Conservation (phyloP, 148 eudicot species). For the Persicaria maculosa region DNA sequence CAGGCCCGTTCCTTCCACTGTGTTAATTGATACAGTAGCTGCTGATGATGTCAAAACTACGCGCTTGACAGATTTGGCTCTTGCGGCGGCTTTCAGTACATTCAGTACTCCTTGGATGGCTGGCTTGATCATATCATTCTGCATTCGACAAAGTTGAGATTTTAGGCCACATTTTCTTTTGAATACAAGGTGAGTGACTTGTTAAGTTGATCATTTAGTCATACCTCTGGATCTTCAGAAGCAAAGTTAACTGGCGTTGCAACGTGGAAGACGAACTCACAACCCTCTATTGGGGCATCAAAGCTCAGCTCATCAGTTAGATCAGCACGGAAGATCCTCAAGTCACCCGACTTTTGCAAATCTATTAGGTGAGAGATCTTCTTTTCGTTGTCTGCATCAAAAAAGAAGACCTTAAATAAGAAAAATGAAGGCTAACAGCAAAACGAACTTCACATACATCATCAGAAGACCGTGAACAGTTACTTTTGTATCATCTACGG, state of each 20-base stretch:
- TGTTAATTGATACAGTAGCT: constrained; percentile 51
- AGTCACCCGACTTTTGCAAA: constrained; percentile 32
- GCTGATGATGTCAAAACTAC: constrained; percentile 69
- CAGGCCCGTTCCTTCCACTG: constrained; percentile 34
- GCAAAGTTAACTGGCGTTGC: constrained; percentile 71
- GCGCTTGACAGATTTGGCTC: constrained; percentile 46
- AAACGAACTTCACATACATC: not conserved
- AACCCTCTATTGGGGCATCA: constrained; percentile 47
- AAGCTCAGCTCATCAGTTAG: constrained; percentile 53
- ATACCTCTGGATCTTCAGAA: constrained; percentile 64
- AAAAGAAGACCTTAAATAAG: not conserved
- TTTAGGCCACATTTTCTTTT: not conserved
- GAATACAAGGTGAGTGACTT: not conserved
- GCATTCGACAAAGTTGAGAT: not conserved
- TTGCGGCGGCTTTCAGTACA: constrained; percentile 41
- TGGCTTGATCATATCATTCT: constrained; percentile 74
- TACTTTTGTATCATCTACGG: too few relatives aligned
- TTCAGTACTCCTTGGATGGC: constrained; percentile 50
- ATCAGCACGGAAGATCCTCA: constrained; percentile 46
- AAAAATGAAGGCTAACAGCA: not conserved
- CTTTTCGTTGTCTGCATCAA: constrained; percentile 35
- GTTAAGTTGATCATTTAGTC: not conserved
- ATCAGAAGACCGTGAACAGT: too few relatives aligned
- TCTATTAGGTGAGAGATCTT: constrained; percentile 42
- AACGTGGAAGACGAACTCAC: constrained; percentile 49